These are phyloP conservation scores for Colletotrichum chrysophilum DNA, from an alignment of 2,329 filamentous ascomycete genomes.

Conservation along the genomic window DNA sequence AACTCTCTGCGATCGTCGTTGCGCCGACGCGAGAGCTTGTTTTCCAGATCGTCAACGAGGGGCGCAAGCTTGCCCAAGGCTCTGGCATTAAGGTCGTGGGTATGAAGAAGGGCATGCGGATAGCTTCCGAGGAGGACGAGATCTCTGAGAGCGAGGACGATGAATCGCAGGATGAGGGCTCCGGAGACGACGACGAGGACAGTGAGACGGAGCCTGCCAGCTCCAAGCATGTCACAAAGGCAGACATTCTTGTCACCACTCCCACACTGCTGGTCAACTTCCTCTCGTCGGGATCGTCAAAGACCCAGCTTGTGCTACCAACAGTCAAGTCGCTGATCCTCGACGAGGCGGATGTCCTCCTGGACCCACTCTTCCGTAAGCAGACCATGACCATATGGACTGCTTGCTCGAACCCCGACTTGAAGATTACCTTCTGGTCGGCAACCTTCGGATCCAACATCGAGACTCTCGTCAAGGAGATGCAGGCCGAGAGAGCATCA, in stretches of 20 bases:
- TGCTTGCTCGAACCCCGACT: constrained; percentile 71
- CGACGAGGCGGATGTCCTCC: constrained; percentile 93
- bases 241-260: constrained; percentile 82
- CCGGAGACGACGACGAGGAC: constrained; percentile 40
- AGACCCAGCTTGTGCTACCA: constrained; percentile 59
- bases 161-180: constrained; percentile 35
- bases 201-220: constrained; percentile 26
- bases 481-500: constrained; percentile 57
- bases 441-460: constrained; percentile 96
- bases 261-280: constrained; percentile 81
- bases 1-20: constrained; percentile 72
- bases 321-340: constrained; percentile 78
- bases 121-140: constrained; percentile 36
- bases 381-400: constrained; percentile 88
- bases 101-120: constrained; percentile 84
- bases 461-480: constrained; percentile 77
- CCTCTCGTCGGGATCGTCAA: constrained; percentile 43
- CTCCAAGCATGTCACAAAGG: constrained; percentile 64
- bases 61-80: constrained; percentile 76
- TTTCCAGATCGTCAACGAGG: constrained; percentile 83
- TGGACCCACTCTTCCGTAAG: constrained; percentile 88
- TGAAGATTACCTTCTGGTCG: constrained; percentile 88
- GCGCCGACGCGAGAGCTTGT: constrained; percentile 82
- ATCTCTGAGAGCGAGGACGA: constrained; percentile 12
- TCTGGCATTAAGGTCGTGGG: constrained; percentile 81